Base-by-base conservation (phyloP, 495 filamentous ascomycete species). In the Aspergillus mulundensis region DNA sequence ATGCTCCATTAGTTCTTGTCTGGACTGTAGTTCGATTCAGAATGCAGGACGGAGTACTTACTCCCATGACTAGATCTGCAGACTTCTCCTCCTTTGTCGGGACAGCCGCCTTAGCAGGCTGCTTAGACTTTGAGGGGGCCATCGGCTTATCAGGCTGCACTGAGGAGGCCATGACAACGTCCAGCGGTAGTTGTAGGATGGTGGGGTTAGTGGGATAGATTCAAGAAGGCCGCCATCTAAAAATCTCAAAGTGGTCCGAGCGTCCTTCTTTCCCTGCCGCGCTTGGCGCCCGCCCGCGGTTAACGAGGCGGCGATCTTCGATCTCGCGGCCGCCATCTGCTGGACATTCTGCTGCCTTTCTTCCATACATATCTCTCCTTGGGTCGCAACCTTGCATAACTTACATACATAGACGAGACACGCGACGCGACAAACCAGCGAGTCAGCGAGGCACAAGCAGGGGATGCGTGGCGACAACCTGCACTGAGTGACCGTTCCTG, bases 1-100 rank as follows among this genome's bases (percentile, higher is more conserved):
- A n/a, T n/a, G n/a, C n/a, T n/a, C n/a, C n/a, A n/a, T n/a, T n/a
- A n/a, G n/a, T n/a, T n/a, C n/a, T n/a, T n/a, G n/a, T n/a, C n/a
- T n/a, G n/a, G n/a, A n/a, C n/a, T n/a, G n/a, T n/a, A n/a, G n/a
- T n/a, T n/a, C n/a, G n/a, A n/a, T n/a, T n/a, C n/a, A n/a, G n/a
- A 28, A 8, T 28, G 25, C 25, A 28, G 25, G 36, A 45, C 20
- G 50, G 3, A 28, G 30, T 21, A 77, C 82, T 61, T 73, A 87
- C 86, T 54, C 76, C 80, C 84, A 90, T 90, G 56, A 91, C 84
- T 6, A 80, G 77, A 57, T 88, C 84, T 64, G 69, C 70, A 24
- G 88, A 86, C 59, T 81, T 71, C 56, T 70, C 69, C 21, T 62
- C 64, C 66, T 79, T 75, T 34, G 49, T 61, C 28, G 39, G 53